A percentile compares a stretch with the other conserved stretches of the same genome.
Evolutionary conservation across 306 rosid species (phyloP).

Genomic region (Dryas alaskensis): DNA sequence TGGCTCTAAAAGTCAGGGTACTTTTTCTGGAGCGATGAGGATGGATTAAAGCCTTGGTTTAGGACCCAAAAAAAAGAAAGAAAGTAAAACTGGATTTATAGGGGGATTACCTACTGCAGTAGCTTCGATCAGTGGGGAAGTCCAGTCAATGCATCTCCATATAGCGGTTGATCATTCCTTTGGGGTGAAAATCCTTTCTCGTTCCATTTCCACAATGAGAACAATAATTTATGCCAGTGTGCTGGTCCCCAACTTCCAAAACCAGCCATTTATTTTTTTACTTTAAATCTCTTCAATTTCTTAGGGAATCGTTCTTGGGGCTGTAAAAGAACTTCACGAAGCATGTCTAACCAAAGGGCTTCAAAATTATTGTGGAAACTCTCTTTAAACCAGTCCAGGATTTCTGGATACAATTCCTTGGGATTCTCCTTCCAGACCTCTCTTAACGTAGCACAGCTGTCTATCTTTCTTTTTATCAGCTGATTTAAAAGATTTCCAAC

Average conservation of each 20-base stretch:
- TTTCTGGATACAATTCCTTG: slow-evolving; percentile 55
- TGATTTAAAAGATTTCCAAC: slow-evolving; percentile 67
- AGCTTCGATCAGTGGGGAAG: not conserved
- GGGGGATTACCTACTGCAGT: not conserved
- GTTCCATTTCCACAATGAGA: too few relatives aligned
- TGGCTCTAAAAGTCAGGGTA: too few relatives aligned
- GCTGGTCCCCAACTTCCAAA: not conserved
- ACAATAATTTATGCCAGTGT: not conserved
- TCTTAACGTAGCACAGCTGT: slow-evolving; percentile 52
- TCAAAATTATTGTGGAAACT: slow-evolving; percentile 49
- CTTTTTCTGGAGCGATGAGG: too few relatives aligned
- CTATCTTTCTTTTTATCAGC: slow-evolving; percentile 42
- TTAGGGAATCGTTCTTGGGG: slow-evolving; percentile 36
- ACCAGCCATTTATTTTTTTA: slow-evolving; percentile 6
- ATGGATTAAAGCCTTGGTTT: too few relatives aligned
- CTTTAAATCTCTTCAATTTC: slow-evolving; percentile 12
- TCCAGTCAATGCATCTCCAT: not conserved
- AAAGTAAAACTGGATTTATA: not conserved
- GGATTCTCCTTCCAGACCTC: slow-evolving; percentile 74
- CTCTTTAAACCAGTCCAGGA: slow-evolving; percentile 77
- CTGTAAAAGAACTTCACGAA: slow-evolving; percentile 45
- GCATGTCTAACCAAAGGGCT: slow-evolving; percentile 70
- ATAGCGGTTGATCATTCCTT: not conserved
- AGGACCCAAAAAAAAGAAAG: not conserved
- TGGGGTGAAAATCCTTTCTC: not conserved